A percentile compares a stretch with the other conserved stretches of the same genome.
These are phyloP conservation scores for Pseudoneurospora amorphoporcata DNA, from an alignment of 495 filamentous ascomycete genomes.

Conservation along the genomic window DNA sequence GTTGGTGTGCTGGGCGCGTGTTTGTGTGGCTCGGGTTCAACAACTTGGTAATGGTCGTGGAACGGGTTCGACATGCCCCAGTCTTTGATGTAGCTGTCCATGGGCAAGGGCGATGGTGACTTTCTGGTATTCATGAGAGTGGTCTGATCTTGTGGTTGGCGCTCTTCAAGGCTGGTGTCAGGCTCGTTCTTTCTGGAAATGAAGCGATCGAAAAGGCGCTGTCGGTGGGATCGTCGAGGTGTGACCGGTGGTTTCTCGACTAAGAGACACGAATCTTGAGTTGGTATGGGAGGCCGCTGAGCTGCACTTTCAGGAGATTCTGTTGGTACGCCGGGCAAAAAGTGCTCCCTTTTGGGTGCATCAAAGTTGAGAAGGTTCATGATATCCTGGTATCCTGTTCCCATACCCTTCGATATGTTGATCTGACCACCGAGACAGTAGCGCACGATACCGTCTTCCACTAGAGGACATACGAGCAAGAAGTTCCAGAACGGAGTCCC, in stretches of 20 bases:
- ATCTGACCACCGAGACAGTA: constrained; percentile 48
- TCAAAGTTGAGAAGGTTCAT: constrained; percentile 34
- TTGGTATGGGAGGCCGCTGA: background rate
- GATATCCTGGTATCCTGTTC: constrained; percentile 34
- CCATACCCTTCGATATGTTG: constrained; percentile 44
- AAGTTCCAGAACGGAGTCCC: constrained; percentile 48
- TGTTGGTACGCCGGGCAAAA: background rate
- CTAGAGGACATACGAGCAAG: constrained; percentile 41
- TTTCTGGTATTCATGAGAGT: background rate
- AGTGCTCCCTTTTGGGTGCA: background rate
- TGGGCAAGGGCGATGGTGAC: background rate
- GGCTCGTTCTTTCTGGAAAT: background rate
- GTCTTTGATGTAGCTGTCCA: background rate
- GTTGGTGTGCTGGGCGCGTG: constrained; percentile 10
- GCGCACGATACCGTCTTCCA: constrained; percentile 29
- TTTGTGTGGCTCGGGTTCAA: constrained; percentile 25
- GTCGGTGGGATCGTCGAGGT: background rate
- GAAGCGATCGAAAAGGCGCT: background rate
- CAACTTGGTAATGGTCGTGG: background rate
- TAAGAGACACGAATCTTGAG: background rate
- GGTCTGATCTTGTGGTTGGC: background rate
- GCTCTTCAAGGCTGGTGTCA: background rate
- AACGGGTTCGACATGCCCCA: background rate
- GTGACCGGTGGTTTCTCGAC: background rate
- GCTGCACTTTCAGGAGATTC: background rate